Conservation (phyloP, 306 rosid species). For the Medicago ruthenica region DNA sequence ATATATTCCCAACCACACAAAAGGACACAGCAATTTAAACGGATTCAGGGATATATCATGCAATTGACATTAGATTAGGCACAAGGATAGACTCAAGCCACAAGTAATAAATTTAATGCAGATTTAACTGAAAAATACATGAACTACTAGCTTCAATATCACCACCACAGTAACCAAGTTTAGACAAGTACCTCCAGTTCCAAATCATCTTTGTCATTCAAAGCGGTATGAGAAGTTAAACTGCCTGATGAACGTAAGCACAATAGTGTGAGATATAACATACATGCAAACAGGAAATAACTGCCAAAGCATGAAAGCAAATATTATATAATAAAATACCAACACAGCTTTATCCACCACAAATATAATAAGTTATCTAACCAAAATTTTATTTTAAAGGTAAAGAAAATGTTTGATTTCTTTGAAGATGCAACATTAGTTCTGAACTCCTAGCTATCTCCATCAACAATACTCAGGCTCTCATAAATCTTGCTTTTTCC, state of each 20-base stretch:
- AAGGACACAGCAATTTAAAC: constrained; percentile 3
- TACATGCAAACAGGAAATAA: constrained; percentile 24
- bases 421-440: constrained; percentile 35
- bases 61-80: constrained; percentile 5
- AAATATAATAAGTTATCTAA: constrained; percentile 7
- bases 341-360: constrained; percentile 12
- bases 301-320: constrained; percentile 19
- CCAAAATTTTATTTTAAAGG: background rate
- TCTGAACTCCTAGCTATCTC: constrained; percentile 34
- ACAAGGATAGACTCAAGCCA: constrained; percentile 17
- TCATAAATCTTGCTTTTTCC: constrained; percentile 25
- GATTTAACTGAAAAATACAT: background rate
- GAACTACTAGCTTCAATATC: constrained; percentile 35
- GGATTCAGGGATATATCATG: background rate
- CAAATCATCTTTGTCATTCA: constrained; percentile 65
- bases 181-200: constrained; percentile 74
- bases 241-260: constrained; percentile 60
- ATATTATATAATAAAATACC: constrained; percentile 23
- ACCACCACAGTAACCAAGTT: constrained; percentile 41
- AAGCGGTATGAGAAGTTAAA: constrained; percentile 62
- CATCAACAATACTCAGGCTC: constrained; percentile 13
- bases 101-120: constrained; percentile 23
- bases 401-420: background rate
- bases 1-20: constrained; percentile 39
- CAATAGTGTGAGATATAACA: constrained; percentile 49